phyloP scores from a whole-genome alignment of 2,329 filamentous ascomycete species.

The Hypoxylon sp. region DNA sequence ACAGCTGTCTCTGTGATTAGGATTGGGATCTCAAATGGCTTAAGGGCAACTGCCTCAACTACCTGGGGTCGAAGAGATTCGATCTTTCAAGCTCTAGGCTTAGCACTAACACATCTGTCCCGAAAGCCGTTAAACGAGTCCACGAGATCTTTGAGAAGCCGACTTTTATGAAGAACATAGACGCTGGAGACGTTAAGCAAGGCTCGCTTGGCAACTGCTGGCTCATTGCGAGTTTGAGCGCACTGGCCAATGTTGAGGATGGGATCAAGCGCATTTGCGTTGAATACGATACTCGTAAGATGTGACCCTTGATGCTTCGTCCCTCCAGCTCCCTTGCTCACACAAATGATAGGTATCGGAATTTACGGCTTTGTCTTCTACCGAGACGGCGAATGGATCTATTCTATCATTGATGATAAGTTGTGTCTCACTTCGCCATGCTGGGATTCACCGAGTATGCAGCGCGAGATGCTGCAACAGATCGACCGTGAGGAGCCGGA shows the following conservation, averaged over 20 bases:
- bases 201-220: slow-evolving; percentile 85
- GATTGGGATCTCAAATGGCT: slow-evolving; percentile 78
- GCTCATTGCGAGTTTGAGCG: slow-evolving; percentile 83
- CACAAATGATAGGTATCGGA: slow-evolving; percentile 70
- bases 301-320: not conserved
- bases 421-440: slow-evolving; percentile 85
- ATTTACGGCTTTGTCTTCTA: slow-evolving; percentile 94
- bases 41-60: slow-evolving; percentile 68
- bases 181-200: slow-evolving; percentile 81
- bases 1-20: slow-evolving; percentile 52
- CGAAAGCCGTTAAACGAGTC: slow-evolving; percentile 80
- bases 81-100: slow-evolving; percentile 61
- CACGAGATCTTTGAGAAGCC: slow-evolving; percentile 82
- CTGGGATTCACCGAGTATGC: slow-evolving; percentile 83
- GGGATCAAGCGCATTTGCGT: slow-evolving; percentile 82
- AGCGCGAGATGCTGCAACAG: slow-evolving; percentile 80
- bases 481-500: slow-evolving; percentile 81
- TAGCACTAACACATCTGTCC: slow-evolving; percentile 65
- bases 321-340: slow-evolving; percentile 50
- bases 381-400: slow-evolving; percentile 90
- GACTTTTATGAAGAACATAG: slow-evolving; percentile 74
- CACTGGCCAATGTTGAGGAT: slow-evolving; percentile 78
- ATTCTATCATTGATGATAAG: slow-evolving; percentile 92
- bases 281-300: slow-evolving; percentile 73
- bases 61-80: slow-evolving; percentile 65